Conservation (phyloP, 176 grass and related monocot genomes). For the Hordeum marinum region DNA sequence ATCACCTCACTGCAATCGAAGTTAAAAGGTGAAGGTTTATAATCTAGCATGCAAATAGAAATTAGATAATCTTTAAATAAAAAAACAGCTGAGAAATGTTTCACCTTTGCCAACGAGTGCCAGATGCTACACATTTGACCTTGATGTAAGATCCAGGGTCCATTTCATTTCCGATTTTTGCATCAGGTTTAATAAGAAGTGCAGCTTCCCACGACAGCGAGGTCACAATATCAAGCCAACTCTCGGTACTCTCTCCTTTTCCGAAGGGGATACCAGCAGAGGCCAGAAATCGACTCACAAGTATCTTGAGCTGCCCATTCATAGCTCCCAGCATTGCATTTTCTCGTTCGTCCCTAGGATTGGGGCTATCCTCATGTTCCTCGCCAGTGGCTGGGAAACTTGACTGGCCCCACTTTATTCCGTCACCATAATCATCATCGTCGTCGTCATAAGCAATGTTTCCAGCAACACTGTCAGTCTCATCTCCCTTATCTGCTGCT, state of each 20-base stretch:
- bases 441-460: conserved; percentile 52
- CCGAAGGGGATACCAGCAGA: conserved; percentile 59
- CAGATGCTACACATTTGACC: conserved; percentile 91
- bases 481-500: conserved; percentile 62
- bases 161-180: conserved; percentile 85
- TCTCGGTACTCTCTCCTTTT: conserved; percentile 36
- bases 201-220: conserved; percentile 92
- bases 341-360: conserved; percentile 54
- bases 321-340: conserved; percentile 88
- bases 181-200: conserved; percentile 83
- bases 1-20: conserved; percentile 77
- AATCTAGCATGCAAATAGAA: conserved; percentile 21
- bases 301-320: conserved; percentile 95
- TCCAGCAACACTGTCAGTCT: conserved; percentile 28
- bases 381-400: conserved; percentile 48
- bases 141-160: conserved; percentile 94
- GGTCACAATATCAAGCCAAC: conserved; percentile 81
- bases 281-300: conserved; percentile 74
- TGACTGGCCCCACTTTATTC: conserved; percentile 64
- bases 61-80: not conserved
- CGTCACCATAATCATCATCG: conserved; percentile 45
- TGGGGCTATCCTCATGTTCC: conserved; percentile 29
- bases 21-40: conserved; percentile 18
- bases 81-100: not conserved
- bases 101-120: conserved; percentile 74